These are phyloP conservation scores for Zygoascus bituminiphila DNA, from an alignment of 805 yeast species.

Conservation along the genomic window DNA sequence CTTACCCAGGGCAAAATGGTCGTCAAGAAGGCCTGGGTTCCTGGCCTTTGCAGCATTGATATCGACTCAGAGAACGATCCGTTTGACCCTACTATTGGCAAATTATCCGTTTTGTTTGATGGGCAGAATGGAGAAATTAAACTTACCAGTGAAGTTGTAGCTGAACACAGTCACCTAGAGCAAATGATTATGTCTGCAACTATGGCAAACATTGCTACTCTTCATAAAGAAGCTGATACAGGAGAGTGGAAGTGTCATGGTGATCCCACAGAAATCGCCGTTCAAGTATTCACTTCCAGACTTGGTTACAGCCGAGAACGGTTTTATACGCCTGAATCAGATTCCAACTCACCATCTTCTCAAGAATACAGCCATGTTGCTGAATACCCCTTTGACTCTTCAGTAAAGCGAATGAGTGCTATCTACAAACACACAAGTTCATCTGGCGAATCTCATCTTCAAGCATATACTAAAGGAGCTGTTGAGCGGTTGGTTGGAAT, in stretches of 20 bases:
- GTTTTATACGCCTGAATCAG: constrained; percentile 1
- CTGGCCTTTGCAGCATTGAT: constrained; percentile 48
- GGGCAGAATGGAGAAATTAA: constrained; percentile 7
- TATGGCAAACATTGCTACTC: constrained; percentile 70
- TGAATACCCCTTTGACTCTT: constrained; percentile 71
- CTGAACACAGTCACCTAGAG: constrained; percentile 23
- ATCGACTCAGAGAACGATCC: constrained; percentile 46
- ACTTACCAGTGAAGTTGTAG: constrained; percentile 4
- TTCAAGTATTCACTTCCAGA: constrained; percentile 66
- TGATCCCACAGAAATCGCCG: constrained; percentile 85
- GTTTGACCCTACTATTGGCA: constrained; percentile 55
- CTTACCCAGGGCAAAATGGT: constrained; percentile 75
- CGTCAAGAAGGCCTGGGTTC: constrained; percentile 61
- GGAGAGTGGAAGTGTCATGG: constrained; percentile 72
- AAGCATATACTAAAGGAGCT: constrained; percentile 61
- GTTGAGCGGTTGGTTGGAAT: constrained; percentile 57
- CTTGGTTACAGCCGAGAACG: constrained; percentile 31
- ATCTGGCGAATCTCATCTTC: constrained; percentile 24
- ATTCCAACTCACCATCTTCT: background rate
- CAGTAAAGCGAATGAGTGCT: constrained; percentile 65
- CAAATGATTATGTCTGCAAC: constrained; percentile 61
- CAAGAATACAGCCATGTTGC: constrained; percentile 35
- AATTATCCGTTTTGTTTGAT: constrained; percentile 33
- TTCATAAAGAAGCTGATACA: constrained; percentile 37
- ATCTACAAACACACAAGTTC: constrained; percentile 33